Evolutionary conservation across 192 early-diverging fungal species (phyloP), one percentile per base, ranked within the genome.

Genomic region (Backusella australiensis): DNA sequence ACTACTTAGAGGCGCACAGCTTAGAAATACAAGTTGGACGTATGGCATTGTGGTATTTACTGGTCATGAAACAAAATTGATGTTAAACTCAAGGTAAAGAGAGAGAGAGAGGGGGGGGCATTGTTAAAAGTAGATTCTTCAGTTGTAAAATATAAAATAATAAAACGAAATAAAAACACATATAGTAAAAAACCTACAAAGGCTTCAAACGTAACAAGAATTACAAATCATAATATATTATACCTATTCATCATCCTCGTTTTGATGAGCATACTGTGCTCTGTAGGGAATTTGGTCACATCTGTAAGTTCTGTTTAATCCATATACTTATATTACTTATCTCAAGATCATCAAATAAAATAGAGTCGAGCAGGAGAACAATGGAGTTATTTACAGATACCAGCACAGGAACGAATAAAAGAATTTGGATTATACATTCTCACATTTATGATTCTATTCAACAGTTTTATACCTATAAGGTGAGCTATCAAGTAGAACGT

Each of bases 401-500:
- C 56, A 8, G 77, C 73, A n/a, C 67, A 34, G 5, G 71, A 74
- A 56, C 35, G 69, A 44, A 34, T 85, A 71, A 56, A 88, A 68
- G 87, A 90, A 80, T 91, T 99, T 82, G 92, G 93, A 75, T 87
- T 86, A 34, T 95, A 93, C 85, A 96, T 99, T 73, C 83, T 99
- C 76, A 99, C 97, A 15, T 99, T 96, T 79, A 91, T 97, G 81
- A 97, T 99, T 84, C 85, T 99, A 71, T 99, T 94, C 88, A 99
- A 99, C 89, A 99, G 97, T 86, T 88, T 99, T 85, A 99, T 99
- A 82, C 97, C 97, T 23, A 94, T 99, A 77, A 93, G 89, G 89
- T 93, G 75, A 59, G 78, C 80, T 41, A 56, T 36, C n/a, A 21
- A 32, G 32, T 11, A 11, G 6, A 26, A 32, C 1, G 15, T 17